A percentile compares a stretch with the other conserved stretches of the same genome.
Conservation (phyloP, 2,329 filamentous ascomycete genomes). For the Drechslerella stenobrocha region DNA sequence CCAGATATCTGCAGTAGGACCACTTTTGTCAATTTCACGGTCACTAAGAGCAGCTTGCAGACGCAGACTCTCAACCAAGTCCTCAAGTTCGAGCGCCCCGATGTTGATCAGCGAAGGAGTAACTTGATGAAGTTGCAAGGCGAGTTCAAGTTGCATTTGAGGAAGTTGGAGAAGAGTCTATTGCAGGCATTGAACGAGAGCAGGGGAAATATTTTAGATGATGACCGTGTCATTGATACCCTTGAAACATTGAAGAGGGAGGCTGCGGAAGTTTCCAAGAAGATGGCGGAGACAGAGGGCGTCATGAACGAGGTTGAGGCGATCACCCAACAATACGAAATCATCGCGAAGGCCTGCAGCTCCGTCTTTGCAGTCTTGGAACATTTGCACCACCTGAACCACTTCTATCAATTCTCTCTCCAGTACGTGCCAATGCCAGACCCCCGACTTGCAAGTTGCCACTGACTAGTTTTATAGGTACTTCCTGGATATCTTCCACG, state of each 20-base stretch:
- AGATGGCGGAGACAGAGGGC: constrained; percentile 95
- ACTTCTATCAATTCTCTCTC: constrained; percentile 98
- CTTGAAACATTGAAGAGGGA: constrained; percentile 97
- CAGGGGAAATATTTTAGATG: constrained; percentile 94
- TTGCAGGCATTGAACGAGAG: constrained; percentile 96
- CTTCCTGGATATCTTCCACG: constrained; percentile 96
- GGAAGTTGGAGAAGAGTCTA: constrained; percentile 90
- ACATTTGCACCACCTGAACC: constrained; percentile 95
- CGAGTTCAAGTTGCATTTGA: constrained; percentile 97
- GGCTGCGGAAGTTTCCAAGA: constrained; percentile 89
- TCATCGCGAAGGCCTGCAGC: constrained; percentile 92
- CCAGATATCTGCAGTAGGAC: constrained; percentile 98
- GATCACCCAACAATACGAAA: constrained; percentile 90
- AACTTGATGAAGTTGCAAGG: constrained; percentile 99
- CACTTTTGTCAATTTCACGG: constrained; percentile 98
- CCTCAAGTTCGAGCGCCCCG: constrained; percentile 92
- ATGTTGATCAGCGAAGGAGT: constrained; percentile 92
- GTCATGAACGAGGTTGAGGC: constrained; percentile 98
- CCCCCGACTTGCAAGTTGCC: background rate
- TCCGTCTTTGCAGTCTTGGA: constrained; percentile 96
- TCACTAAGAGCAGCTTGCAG: constrained; percentile 97
- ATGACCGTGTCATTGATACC: constrained; percentile 97
- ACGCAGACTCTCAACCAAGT: constrained; percentile 98
- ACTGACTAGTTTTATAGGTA: constrained; percentile 59
- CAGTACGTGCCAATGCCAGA: constrained; percentile 58